Evolutionary conservation across 1,139 yeast genomes (phyloP), one percentile per base, ranked within the genome.

Genomic region (Kurtzmaniella natalensis): DNA sequence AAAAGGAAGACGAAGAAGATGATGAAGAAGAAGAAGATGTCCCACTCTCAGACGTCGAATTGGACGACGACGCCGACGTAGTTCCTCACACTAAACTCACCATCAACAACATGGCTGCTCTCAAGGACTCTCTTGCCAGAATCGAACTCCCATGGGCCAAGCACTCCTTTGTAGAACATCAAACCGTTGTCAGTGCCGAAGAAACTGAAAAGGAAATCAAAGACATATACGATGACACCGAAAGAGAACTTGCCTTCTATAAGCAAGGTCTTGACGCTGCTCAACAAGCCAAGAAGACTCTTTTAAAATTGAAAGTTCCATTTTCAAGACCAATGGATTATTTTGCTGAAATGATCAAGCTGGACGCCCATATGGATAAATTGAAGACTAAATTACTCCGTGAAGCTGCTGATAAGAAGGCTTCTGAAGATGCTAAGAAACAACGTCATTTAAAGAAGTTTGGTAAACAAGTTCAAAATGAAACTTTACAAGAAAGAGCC

Each of bases 321-420:
- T 92, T 92, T 58, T 72, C 94, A 25, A 78, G 99, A 59, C 99
- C 99, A 19, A 66, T 78, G 50, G 99, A 92, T 58, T 92, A 86
- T 59, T 92, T 92, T 64, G 99, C 99, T 8, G 99, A 92, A 62
- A 92, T 92, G 99, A 86, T 88, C 43, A 92, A 92, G 68, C 82
- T 89, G 40, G 99, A 92, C 59, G 96, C 88, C 58, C 99, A 92
- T 60, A 92, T 92, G 99, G 96, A 88, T 54, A 86, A 79, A 61
- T 73, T 92, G 51, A 88, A 87, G 71, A 69, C 70, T 54, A 87
- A 86, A 60, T 72, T 92, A 49, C 70, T 88, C 30, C 75, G 78
- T 42, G 96, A 87, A 54, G 96, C 95, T 34, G 83, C 94, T 24
- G 82, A 84, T 53, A 86, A 84, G 75, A 85, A 85, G 62, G 96